These are phyloP conservation scores for Trichosporon ovoides DNA, from an alignment of 1,284 basidiomycete species.

Conservation along the genomic window DNA sequence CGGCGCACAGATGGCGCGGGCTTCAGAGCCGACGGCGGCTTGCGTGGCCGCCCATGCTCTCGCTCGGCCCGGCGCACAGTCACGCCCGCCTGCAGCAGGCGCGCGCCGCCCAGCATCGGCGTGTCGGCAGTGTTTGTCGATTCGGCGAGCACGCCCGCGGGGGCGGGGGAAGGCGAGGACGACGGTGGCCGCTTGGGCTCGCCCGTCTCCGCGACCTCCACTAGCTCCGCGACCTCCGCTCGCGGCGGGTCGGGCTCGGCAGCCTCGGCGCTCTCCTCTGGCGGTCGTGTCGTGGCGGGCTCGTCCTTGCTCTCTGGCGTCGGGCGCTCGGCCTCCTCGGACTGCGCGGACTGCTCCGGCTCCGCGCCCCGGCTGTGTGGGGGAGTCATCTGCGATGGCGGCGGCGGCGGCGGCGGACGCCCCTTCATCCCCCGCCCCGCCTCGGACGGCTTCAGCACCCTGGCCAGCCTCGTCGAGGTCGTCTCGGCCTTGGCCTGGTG, in stretches of 20 bases:
- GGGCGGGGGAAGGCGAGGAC: too few species aligned
- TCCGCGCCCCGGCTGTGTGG: too few species aligned
- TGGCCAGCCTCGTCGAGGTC: too few species aligned
- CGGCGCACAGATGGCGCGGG: neutral
- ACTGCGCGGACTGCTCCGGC: too few species aligned
- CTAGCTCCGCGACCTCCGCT: too few species aligned
- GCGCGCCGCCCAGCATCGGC: constrained; percentile 1
- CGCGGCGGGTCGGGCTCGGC: too few species aligned
- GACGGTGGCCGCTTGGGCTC: too few species aligned
- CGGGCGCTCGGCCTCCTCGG: too few species aligned
- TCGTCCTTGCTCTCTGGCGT: too few species aligned
- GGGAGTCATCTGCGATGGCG: too few species aligned
- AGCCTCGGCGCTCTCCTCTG: neutral
- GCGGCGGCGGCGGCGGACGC: too few species aligned
- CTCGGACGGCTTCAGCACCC: neutral
- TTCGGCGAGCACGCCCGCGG: neutral
- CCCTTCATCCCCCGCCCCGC: neutral
- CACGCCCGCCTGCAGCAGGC: neutral
- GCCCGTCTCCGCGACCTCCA: too few species aligned
- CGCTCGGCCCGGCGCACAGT: neutral
- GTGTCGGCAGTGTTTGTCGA: neutral
- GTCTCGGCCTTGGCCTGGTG: neutral
- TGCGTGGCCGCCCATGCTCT: neutral
- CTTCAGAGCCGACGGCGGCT: neutral
- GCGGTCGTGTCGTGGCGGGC: neutral